Percentiles rank a stretch among this genome's conserved stretches.
Evolutionary conservation across 345 rosid genomes (phyloP).

Genomic region (Odontarrhena argentea): DNA sequence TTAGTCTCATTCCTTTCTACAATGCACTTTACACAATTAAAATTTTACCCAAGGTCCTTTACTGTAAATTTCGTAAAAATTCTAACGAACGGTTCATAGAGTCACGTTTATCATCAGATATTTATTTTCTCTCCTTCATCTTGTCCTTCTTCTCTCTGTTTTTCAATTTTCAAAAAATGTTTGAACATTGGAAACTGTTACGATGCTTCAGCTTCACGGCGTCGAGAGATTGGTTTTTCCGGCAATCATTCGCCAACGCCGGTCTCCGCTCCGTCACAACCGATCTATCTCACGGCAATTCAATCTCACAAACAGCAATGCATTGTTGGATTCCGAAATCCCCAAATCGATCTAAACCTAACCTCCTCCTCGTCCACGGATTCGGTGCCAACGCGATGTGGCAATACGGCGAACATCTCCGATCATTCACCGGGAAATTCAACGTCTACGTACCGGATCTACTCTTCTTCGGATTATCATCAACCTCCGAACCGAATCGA

Average conservation of each 20-base stretch:
- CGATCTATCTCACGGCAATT: slow-evolving; percentile 54
- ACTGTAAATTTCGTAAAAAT: not conserved
- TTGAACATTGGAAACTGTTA: slow-evolving; percentile 34
- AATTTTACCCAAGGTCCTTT: not conserved
- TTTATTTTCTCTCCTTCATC: not conserved
- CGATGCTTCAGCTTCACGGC: slow-evolving; percentile 69
- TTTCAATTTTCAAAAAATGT: slow-evolving; percentile 28
- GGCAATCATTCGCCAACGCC: slow-evolving; percentile 57
- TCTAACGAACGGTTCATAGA: slow-evolving; percentile 3
- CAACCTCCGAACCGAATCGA: slow-evolving; percentile 52
- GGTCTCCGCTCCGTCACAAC: slow-evolving; percentile 54
- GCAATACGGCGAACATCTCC: slow-evolving; percentile 68
- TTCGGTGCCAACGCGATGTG: slow-evolving; percentile 86
- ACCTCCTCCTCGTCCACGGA: slow-evolving; percentile 69
- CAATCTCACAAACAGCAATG: slow-evolving; percentile 49
- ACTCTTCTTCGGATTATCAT: slow-evolving; percentile 64
- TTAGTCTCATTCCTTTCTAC: not conserved
- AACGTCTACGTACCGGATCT: slow-evolving; percentile 80
- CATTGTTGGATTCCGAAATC: slow-evolving; percentile 72
- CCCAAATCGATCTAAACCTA: slow-evolving; percentile 45
- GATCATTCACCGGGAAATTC: slow-evolving; percentile 55
- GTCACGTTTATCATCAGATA: slow-evolving; percentile 13
- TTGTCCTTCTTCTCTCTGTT: slow-evolving; percentile 11
- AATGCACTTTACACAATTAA: not conserved
- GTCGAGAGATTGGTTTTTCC: slow-evolving; percentile 59